These are phyloP conservation scores for Phtheirospermum japonicum DNA, from an alignment of 257 asterid species.

Conservation along the genomic window DNA sequence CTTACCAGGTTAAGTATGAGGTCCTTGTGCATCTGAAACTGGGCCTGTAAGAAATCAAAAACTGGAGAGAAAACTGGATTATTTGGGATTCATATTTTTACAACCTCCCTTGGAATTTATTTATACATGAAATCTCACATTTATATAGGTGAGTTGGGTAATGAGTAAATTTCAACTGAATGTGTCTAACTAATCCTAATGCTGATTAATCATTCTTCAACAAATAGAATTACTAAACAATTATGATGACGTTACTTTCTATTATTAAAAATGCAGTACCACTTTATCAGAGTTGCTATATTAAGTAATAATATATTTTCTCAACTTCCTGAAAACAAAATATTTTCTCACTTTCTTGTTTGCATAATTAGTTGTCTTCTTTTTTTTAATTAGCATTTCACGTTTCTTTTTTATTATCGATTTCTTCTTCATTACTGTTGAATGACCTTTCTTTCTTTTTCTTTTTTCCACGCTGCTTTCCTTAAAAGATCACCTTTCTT, in stretches of 20 bases:
- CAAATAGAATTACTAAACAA: not conserved
- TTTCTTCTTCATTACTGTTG: not conserved
- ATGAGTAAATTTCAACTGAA: not conserved
- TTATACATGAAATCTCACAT: not conserved
- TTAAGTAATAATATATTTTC: too few relatives aligned
- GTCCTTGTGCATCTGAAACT: conserved; percentile 60
- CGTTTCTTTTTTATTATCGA: not conserved
- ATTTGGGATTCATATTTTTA: conserved; percentile 1
- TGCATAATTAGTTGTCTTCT: not conserved
- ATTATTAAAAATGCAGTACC: not conserved
- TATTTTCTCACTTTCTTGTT: too few relatives aligned
- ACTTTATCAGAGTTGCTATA: not conserved
- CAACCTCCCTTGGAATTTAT: conserved; percentile 6
- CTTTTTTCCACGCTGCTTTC: not conserved
- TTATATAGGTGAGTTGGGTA: not conserved
- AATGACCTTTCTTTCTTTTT: too few relatives aligned
- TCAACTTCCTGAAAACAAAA: too few relatives aligned
- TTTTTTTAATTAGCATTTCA: not conserved
- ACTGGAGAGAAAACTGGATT: conserved; percentile 43
- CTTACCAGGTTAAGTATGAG: conserved; percentile 72
- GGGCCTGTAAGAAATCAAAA: conserved; percentile 68
- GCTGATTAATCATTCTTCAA: not conserved
- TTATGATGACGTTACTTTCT: not conserved
- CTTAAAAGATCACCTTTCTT: not conserved
- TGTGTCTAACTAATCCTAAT: not conserved